Evolutionary conservation across 192 early-diverging fungal species (phyloP).

Genomic region (Hyaloraphidium curvatum): DNA sequence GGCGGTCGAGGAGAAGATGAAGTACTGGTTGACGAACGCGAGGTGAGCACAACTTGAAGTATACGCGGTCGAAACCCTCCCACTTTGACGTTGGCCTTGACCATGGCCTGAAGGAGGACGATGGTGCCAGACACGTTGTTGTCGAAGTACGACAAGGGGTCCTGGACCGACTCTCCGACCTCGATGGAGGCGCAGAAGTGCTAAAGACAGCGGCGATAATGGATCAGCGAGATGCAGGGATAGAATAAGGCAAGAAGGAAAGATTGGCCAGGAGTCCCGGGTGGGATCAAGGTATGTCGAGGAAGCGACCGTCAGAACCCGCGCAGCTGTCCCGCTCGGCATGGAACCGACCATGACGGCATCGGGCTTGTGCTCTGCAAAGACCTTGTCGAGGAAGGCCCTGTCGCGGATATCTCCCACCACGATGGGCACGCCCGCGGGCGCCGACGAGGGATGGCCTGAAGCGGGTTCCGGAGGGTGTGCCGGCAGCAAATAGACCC

Average conservation of each 20-base stretch:
- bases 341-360: conserved; percentile 23
- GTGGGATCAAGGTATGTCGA: too few relatives aligned
- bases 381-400: conserved; percentile 41
- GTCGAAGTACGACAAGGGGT: conserved; percentile 78
- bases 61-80: neutral
- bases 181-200: conserved; percentile 82
- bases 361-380: conserved; percentile 38
- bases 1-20: conserved; percentile 88
- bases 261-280: too few relatives aligned
- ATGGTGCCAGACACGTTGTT: conserved; percentile 86
- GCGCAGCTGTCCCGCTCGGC: neutral
- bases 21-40: conserved; percentile 23
- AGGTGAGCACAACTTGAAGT: neutral
- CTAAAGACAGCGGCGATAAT: conserved; percentile 15
- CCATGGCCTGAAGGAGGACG: conserved; percentile 65
- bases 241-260: too few relatives aligned
- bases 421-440: conserved; percentile 37
- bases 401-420: conserved; percentile 59
- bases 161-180: conserved; percentile 57
- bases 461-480: neutral
- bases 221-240: neutral
- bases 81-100: conserved; percentile 49
- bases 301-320: neutral
- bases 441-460: conserved; percentile 27
- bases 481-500: neutral